These are phyloP conservation scores for Stagonosporopsis chrysanthemi DNA, from an alignment of 2,329 filamentous ascomycete species.

Conservation along the genomic window DNA sequence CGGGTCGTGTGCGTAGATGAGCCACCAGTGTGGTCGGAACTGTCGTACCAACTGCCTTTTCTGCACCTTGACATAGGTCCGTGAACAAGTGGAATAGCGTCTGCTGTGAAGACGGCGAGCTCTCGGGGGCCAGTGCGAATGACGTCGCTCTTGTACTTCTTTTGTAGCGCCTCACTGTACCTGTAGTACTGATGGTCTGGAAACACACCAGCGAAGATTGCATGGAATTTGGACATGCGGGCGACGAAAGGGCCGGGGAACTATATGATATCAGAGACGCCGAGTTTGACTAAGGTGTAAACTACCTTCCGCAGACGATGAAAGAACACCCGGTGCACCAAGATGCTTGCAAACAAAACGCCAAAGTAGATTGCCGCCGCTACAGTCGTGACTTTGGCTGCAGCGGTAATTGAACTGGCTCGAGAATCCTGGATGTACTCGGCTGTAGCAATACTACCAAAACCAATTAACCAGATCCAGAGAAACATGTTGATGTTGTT, in stretches of 20 bases:
- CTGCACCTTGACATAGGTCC: conserved; percentile 40
- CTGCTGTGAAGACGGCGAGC: conserved; percentile 38
- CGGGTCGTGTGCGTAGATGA: conserved; percentile 39
- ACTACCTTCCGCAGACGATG: conserved; percentile 48
- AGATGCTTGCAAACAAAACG: conserved; percentile 43
- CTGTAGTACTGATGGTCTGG: conserved; percentile 36
- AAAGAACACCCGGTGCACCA: conserved; percentile 52
- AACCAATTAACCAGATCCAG: conserved; percentile 23
- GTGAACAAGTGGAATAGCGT: conserved; percentile 41
- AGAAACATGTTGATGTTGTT: conserved; percentile 26
- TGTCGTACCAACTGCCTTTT: conserved; percentile 42
- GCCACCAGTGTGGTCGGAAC: conserved; percentile 25
- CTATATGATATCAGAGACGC: conserved; percentile 11
- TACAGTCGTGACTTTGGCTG: conserved; percentile 18
- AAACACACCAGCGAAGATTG: conserved; percentile 34
- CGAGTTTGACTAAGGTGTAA: no score
- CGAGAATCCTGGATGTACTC: conserved; percentile 27
- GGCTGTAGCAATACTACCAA: conserved; percentile 25
- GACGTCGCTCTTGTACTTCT: conserved; percentile 42
- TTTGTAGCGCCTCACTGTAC: conserved; percentile 33
- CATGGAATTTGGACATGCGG: conserved; percentile 51
- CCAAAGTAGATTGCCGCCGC: conserved; percentile 32
- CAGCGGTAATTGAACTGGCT: conserved; percentile 18
- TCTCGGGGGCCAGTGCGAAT: conserved; percentile 47
- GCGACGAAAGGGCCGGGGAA: conserved; percentile 51